Evolutionary conservation across 2,329 filamentous ascomycete species (phyloP).

Genomic region (Ceratocystis albifundus): DNA sequence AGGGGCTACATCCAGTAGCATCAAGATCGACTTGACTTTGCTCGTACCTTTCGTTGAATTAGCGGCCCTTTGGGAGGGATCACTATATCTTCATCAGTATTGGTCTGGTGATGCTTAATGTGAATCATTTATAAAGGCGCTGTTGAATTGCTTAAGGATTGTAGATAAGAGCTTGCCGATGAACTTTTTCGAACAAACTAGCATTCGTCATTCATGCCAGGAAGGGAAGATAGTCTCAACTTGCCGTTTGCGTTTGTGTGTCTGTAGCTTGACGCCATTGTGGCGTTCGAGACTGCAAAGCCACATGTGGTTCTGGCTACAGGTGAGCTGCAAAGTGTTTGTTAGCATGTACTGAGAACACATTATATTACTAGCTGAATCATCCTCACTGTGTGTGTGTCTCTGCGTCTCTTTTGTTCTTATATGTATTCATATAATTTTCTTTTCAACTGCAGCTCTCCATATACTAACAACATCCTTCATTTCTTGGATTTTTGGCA

Average conservation of each 20-base stretch:
- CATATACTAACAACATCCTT: background rate
- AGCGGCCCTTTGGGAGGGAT: no score
- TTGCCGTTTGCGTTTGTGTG: slow-evolving; percentile 7
- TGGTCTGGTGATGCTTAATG: background rate
- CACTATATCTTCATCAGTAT: no score
- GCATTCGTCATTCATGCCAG: background rate
- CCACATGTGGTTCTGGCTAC: background rate
- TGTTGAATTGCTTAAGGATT: background rate
- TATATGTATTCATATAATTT: background rate
- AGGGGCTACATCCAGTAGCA: background rate
- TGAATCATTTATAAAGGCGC: background rate
- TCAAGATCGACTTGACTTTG: background rate
- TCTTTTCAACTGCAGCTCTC: background rate
- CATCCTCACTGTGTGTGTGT: no score
- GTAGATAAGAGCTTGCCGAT: background rate
- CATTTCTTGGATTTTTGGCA: background rate
- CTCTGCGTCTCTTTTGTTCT: background rate
- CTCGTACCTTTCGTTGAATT: no score
- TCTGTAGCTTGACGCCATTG: background rate
- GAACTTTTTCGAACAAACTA: background rate
- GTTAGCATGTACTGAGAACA: background rate
- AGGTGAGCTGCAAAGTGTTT: background rate
- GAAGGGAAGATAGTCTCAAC: background rate
- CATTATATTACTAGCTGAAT: background rate
- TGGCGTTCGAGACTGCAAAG: slow-evolving; percentile 8